phyloP scores from a whole-genome alignment of 768 basidiomycete species.

The Pulveroboletus sp. region DNA sequence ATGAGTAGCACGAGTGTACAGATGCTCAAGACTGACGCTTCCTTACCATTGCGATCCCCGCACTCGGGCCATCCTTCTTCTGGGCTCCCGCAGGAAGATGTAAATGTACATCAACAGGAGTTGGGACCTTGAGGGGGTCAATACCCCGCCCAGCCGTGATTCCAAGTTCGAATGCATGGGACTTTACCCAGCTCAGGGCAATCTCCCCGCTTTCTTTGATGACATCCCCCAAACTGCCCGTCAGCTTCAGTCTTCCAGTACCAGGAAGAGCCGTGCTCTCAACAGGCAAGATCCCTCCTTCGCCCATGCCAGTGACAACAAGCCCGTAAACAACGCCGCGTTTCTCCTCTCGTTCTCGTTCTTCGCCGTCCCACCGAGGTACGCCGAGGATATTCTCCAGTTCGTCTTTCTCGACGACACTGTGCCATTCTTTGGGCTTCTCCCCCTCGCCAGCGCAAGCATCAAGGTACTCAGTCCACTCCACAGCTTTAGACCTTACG shows the following conservation, averaged over 20 bases:
- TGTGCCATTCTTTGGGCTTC: slow-evolving; percentile 44
- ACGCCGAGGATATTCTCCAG: slow-evolving; percentile 84
- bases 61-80: slow-evolving; percentile 92
- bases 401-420: slow-evolving; percentile 60
- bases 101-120: slow-evolving; percentile 77
- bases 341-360: slow-evolving; percentile 67
- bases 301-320: slow-evolving; percentile 84
- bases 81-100: slow-evolving; percentile 88
- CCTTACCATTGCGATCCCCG: slow-evolving; percentile 80
- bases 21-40: neutral
- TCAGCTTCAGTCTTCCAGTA: slow-evolving; percentile 65
- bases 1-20: neutral
- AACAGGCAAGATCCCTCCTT: slow-evolving; percentile 80
- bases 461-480: slow-evolving; percentile 68
- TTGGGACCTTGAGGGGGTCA: slow-evolving; percentile 71
- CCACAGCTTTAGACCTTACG: slow-evolving; percentile 89
- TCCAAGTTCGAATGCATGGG: slow-evolving; percentile 73
- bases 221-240: slow-evolving; percentile 83
- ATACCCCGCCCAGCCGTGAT: slow-evolving; percentile 65
- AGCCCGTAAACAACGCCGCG: slow-evolving; percentile 81
- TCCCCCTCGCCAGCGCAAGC: slow-evolving; percentile 14
- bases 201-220: slow-evolving; percentile 91
- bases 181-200: slow-evolving; percentile 90
- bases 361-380: slow-evolving; percentile 75
- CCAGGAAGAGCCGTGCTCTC: slow-evolving; percentile 82